Evolutionary conservation across 129 eudicot species (phyloP).

Genomic region (Chrysanthemum makinoi): DNA sequence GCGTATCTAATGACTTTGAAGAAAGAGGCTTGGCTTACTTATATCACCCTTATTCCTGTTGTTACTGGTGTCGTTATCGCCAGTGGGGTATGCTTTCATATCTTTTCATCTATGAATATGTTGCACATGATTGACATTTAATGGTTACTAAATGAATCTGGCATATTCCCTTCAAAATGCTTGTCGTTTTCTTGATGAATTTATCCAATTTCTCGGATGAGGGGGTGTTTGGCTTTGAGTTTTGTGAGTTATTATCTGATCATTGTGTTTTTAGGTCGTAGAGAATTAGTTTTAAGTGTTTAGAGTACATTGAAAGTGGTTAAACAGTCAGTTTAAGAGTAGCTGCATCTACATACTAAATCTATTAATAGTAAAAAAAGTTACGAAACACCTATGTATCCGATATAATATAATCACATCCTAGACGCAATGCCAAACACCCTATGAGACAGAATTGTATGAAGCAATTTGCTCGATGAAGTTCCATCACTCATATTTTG

Average conservation of each 20-base stretch:
- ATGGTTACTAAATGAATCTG: not conserved
- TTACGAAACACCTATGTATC: not conserved
- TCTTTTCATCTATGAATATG: not conserved
- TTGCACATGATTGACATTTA: not conserved
- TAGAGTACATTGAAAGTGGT: not conserved
- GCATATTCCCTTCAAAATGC: too few relatives aligned
- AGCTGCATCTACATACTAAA: not conserved
- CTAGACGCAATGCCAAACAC: not conserved
- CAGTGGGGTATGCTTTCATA: constrained; percentile 53
- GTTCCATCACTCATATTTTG: not conserved
- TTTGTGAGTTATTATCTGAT: not conserved
- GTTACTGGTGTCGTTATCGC: constrained; percentile 81
- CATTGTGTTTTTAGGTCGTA: not conserved
- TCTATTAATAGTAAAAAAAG: not conserved
- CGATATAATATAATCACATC: not conserved
- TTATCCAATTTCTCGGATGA: not conserved
- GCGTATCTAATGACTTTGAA: constrained; percentile 65
- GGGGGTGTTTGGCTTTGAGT: not conserved
- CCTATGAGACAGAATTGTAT: not conserved
- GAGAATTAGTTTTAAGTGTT: too few relatives aligned
- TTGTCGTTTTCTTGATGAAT: not conserved
- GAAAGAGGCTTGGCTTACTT: constrained; percentile 65
- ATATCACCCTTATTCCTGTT: constrained; percentile 69
- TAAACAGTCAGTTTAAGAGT: not conserved
- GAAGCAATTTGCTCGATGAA: not conserved